A percentile compares a stretch with the other conserved stretches of the same genome.
These are phyloP conservation scores for Cryphonectria radicalis DNA, from an alignment of 2,329 filamentous ascomycete species.

Conservation along the genomic window DNA sequence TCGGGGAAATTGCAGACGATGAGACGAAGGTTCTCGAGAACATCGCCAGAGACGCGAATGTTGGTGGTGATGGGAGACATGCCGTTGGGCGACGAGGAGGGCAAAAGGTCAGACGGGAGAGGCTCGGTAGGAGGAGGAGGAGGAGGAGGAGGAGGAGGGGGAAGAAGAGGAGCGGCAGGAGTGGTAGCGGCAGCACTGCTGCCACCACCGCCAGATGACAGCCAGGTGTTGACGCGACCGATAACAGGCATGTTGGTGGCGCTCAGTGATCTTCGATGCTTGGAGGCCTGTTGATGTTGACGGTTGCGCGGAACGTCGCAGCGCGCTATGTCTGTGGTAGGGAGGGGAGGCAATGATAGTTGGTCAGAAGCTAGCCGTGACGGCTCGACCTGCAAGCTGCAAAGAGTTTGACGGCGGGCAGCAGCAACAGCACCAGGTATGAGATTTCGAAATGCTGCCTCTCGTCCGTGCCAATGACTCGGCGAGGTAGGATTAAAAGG, in stretches of 20 bases:
- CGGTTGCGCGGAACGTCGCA: constrained; percentile 1
- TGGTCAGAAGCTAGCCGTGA: constrained; percentile 10
- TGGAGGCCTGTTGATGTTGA: constrained; percentile 16
- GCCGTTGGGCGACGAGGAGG: constrained; percentile 6
- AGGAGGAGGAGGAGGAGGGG: too few species aligned
- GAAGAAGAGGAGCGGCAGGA: too few species aligned
- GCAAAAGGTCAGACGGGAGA: neutral
- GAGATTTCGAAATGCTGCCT: constrained; percentile 13
- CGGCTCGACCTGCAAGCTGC: constrained; percentile 11
- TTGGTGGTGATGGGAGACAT: constrained; percentile 35
- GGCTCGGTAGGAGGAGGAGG: neutral
- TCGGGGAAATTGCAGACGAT: constrained; percentile 62
- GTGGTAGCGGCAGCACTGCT: neutral
- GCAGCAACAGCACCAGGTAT: neutral
- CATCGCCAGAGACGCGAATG: constrained; percentile 56
- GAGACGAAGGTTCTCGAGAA: constrained; percentile 58
- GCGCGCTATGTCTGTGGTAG: neutral
- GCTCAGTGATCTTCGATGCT: constrained; percentile 22
- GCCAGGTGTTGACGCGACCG: constrained; percentile 29
- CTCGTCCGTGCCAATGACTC: constrained; percentile 6
- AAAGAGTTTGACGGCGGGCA: constrained; percentile 10
- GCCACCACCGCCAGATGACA: constrained; percentile 21
- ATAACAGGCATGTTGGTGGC: constrained; percentile 21
- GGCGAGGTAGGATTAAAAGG: neutral
- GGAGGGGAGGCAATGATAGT: constrained; percentile 19